Conservation (phyloP, 2,329 filamentous ascomycete genomes). For the Lasiodiplodia gonubiensis region DNA sequence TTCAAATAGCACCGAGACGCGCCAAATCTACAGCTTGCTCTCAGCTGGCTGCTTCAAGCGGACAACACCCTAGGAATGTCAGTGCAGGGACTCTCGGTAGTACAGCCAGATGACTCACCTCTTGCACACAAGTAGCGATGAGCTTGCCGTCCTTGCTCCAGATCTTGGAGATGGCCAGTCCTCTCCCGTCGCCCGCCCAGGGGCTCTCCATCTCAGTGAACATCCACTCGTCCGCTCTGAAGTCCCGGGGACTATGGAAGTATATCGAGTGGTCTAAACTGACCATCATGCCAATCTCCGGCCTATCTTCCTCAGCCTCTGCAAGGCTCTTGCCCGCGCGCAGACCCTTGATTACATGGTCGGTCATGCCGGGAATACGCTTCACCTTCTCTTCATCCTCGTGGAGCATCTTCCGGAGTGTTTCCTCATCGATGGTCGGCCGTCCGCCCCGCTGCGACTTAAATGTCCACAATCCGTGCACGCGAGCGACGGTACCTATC, state of each 20-base stretch:
- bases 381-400: constrained; percentile 53
- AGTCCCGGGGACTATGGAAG: constrained; percentile 58
- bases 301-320: constrained; percentile 58
- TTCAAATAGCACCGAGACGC: constrained; percentile 9
- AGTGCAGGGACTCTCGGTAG: constrained; percentile 28
- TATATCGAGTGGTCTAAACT: constrained; percentile 73
- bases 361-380: constrained; percentile 51
- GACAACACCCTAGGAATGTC: constrained; percentile 55
- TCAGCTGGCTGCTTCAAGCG: constrained; percentile 51
- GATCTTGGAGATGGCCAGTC: constrained; percentile 76
- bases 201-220: constrained; percentile 79
- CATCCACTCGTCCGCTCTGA: constrained; percentile 72
- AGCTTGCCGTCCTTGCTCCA: constrained; percentile 73
- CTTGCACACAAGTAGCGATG: constrained; percentile 80
- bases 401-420: constrained; percentile 51
- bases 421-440: constrained; percentile 49
- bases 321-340: constrained; percentile 50
- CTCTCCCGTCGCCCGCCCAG: constrained; percentile 79
- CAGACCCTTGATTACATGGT: constrained; percentile 56
- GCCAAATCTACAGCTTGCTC: constrained; percentile 32
- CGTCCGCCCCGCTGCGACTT: constrained; percentile 53
- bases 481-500: constrained; percentile 82
- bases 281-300: constrained; percentile 82
- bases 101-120: constrained; percentile 55
- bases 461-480: constrained; percentile 81